Percentiles rank a stretch among this genome's conserved stretches.
Conservation (phyloP, 2,329 filamentous ascomycete genomes). For the Hansfordia pulvinata region DNA sequence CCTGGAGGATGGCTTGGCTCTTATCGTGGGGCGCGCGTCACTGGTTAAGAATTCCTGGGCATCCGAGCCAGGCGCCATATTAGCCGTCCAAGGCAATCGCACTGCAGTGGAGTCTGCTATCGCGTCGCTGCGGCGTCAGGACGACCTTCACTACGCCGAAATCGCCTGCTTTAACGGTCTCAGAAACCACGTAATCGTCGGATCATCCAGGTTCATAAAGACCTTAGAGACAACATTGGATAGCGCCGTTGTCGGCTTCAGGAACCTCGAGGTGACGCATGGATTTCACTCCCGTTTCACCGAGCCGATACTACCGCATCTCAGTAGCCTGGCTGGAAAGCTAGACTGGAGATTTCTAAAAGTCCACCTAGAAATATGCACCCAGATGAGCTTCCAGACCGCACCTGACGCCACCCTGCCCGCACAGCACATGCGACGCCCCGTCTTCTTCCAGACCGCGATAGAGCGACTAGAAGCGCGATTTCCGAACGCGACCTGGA, state of each 20-base stretch:
- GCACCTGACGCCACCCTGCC: no score
- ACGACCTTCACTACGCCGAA: slow-evolving; percentile 1
- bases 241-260: no score
- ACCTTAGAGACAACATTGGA: no score
- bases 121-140: no score
- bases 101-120: no score
- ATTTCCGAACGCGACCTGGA: slow-evolving; percentile 12
- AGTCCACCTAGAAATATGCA: no score
- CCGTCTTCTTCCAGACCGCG: slow-evolving; percentile 19
- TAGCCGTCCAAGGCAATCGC: slow-evolving; percentile 3
- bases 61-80: slow-evolving; percentile 5
- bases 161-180: slow-evolving; percentile 1
- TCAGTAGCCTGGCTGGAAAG: no score
- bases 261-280: slow-evolving; percentile 13
- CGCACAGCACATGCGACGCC: slow-evolving; percentile 17
- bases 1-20: slow-evolving; percentile 15
- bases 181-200: background rate
- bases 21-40: slow-evolving; percentile 15
- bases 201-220: background rate
- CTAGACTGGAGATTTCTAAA: no score
- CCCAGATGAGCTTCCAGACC: no score
- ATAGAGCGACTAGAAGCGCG: slow-evolving; percentile 10
- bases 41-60: slow-evolving; percentile 8
- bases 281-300: slow-evolving; percentile 15
- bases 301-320: slow-evolving; percentile 11